Evolutionary conservation across 163 green algal species (phyloP), one percentile per base, ranked within the genome.

Genomic region (Smithsoniella earleae): DNA sequence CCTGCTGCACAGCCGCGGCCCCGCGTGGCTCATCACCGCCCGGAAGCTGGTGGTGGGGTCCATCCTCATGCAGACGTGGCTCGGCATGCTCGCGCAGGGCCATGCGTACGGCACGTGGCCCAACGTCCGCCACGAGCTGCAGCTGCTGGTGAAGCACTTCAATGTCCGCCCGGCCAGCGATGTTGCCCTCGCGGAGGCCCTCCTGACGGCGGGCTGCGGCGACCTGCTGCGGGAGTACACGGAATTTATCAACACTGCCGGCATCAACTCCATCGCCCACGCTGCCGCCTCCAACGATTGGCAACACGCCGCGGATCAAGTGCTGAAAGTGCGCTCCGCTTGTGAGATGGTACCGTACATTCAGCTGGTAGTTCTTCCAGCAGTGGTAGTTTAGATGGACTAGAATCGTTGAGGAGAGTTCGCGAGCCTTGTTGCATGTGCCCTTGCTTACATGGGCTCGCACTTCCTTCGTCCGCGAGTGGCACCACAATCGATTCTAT

Each of bases 281-380:
- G 58, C 58, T n/a, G 58, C 58, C 58, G 58, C 58, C n/a, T 69
- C 58, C n/a, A 69, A 69, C 58, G 58, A 69, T 31, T 69, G 58
- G 58, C 58, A 43, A 33, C 25, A 69, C 58, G 58, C 58, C 58
- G 43, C 58, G 30, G 58, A 69, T 5, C n/a, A 69, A 13, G 58
- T 69, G 30, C 20, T 69, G n/a, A 30, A 69, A 33, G 58, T 69
- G 58, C 20, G 58, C 25, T 30, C 52, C 52, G 6, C 10, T 13
- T 49, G 10, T 49, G 40, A 10, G 40, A 13, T 49, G 40, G 40
- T 49, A 13, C 40, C 40, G 40, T 49, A 49, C 40, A 10, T 49
- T 13, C 40, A 49, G 40, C 13, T 49, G 40, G 13, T 49, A 13
- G 40, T 10, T 49, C 10, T 49, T 10, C 40, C 10, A 49, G 10